phyloP scores from a whole-genome alignment of 2,329 filamentous ascomycete genomes.

The Trichoderma afroharzianum region DNA sequence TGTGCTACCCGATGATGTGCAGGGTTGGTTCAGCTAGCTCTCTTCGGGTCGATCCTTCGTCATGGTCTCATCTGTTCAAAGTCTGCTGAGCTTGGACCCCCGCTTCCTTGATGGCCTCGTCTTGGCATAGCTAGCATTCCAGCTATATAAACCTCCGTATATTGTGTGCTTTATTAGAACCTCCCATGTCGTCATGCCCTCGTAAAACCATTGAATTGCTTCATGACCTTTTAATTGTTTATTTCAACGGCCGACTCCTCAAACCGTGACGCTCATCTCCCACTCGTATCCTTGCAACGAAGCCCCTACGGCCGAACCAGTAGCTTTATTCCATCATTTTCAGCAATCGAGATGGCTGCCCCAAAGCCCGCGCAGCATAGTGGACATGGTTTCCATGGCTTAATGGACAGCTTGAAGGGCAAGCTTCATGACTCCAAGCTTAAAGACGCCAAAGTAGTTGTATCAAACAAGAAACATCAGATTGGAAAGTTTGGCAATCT shows the following conservation, averaged over 20 bases:
- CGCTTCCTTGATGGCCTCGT: constrained; percentile 18
- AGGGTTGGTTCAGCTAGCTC: neutral
- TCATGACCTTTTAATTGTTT: neutral
- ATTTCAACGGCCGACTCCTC: neutral
- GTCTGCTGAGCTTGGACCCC: neutral
- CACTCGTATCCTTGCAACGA: neutral
- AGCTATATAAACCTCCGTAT: neutral
- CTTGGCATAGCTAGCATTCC: constrained; percentile 26
- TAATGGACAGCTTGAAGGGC: constrained; percentile 51
- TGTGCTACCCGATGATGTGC: neutral
- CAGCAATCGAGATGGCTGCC: neutral
- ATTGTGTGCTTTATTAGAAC: neutral
- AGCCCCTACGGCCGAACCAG: neutral
- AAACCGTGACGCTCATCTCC: neutral
- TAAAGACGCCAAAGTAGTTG: constrained; percentile 53
- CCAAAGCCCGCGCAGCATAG: constrained; percentile 11
- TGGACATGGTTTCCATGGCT: constrained; percentile 29
- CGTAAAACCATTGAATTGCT: neutral
- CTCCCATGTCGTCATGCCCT: neutral
- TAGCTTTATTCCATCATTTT: neutral
- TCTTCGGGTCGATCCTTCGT: constrained; percentile 15
- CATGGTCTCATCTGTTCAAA: constrained; percentile 4
- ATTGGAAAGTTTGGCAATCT: constrained; percentile 62
- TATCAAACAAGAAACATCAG: constrained; percentile 59
- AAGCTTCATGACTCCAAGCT: constrained; percentile 53